These are phyloP conservation scores for Chenopodium suecicum DNA, from an alignment of 148 eudicot species.

Conservation along the genomic window DNA sequence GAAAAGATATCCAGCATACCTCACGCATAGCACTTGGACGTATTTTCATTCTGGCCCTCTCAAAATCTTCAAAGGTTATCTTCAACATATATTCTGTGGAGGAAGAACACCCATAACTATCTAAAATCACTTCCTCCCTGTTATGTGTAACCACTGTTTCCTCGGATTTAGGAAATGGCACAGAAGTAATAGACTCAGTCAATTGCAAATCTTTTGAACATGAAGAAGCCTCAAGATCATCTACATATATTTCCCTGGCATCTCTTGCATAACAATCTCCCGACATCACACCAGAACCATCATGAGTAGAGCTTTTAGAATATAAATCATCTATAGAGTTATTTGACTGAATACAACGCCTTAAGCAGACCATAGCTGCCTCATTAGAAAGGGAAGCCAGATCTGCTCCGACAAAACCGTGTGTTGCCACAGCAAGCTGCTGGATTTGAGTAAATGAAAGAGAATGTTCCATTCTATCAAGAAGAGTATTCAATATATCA, in stretches of 20 bases:
- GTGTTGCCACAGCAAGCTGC: constrained; percentile 66
- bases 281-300: constrained; percentile 24
- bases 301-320: constrained; percentile 17
- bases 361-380: constrained; percentile 74
- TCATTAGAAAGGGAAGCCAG: constrained; percentile 76
- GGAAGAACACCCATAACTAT: constrained; percentile 14
- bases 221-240: constrained; percentile 34
- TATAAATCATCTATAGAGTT: constrained; percentile 24
- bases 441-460: constrained; percentile 55
- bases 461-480: constrained; percentile 62
- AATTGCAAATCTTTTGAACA: constrained; percentile 35
- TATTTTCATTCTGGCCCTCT: constrained; percentile 75
- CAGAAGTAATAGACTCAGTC: constrained; percentile 23
- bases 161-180: constrained; percentile 2
- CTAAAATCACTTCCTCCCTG: constrained; percentile 9
- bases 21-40: constrained; percentile 99
- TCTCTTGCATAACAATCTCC: constrained; percentile 22
- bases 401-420: constrained; percentile 99
- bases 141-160: not conserved
- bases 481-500: constrained; percentile 68
- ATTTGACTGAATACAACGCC: constrained; percentile 39
- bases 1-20: constrained; percentile 47
- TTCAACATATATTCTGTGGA: constrained; percentile 28
- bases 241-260: constrained; percentile 7
- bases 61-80: constrained; percentile 72